A percentile compares a stretch with the other conserved stretches of the same genome.
Conservation (phyloP, 1,284 basidiomycete genomes). For the Bjerkandera adusta region DNA sequence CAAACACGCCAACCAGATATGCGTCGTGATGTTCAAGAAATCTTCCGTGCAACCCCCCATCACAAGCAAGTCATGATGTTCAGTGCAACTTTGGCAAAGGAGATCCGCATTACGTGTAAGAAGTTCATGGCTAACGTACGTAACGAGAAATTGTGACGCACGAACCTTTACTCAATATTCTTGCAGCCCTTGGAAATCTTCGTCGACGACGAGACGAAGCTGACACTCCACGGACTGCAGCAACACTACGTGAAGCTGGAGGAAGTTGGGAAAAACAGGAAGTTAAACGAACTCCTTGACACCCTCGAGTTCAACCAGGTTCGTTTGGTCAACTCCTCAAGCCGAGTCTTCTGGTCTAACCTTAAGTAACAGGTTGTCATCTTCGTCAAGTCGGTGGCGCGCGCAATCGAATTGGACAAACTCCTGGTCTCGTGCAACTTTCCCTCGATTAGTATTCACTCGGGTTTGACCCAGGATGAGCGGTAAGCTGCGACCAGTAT, state of each 20-base stretch:
- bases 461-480: constrained; percentile 92
- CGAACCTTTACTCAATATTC: constrained; percentile 16
- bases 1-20: constrained; percentile 83
- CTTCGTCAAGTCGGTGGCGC: constrained; percentile 97
- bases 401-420: constrained; percentile 96
- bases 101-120: constrained; percentile 97
- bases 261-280: constrained; percentile 95
- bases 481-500: constrained; percentile 55
- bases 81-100: constrained; percentile 96
- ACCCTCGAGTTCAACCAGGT: constrained; percentile 99
- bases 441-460: constrained; percentile 97
- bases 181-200: constrained; percentile 98
- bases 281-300: constrained; percentile 95
- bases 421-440: constrained; percentile 97
- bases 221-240: constrained; percentile 97
- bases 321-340: constrained; percentile 18
- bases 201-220: constrained; percentile 98
- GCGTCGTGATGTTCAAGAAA: constrained; percentile 99
- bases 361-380: constrained; percentile 82
- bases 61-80: constrained; percentile 99
- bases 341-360: not conserved
- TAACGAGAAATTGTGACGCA: not conserved
- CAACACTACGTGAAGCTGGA: constrained; percentile 98
- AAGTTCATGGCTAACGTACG: constrained; percentile 99
- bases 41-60: constrained; percentile 99